Evolutionary conservation across 2,329 filamentous ascomycete species (phyloP), one percentile per base, ranked within the genome.

Genomic region (Colletotrichum liaoningense): DNA sequence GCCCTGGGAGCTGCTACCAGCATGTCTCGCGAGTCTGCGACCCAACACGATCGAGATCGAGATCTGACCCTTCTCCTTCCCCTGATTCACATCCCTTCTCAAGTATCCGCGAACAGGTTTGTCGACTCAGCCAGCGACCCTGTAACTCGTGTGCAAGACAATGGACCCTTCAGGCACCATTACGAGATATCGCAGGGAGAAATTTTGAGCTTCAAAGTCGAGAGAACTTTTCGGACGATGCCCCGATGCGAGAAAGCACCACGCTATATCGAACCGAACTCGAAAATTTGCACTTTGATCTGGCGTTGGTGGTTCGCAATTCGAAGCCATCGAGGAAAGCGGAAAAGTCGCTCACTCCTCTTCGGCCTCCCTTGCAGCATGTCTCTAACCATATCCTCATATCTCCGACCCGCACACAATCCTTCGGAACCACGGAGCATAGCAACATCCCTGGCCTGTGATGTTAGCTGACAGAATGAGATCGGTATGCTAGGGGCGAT

Each of bases 401-500:
- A 63, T 64, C 4, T 70, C 30, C 54, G 46, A 55, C 57, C 38
- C 54, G 19, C 46, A 55, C 55, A 26, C 24, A 56, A 56, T 8
- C 30, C 26, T 26, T 56, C 46, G 60, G 67, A 57, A 42, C 26
- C 26, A 56, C 46, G 60, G 67, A 57, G 54, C 24, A 19, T 42
- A 46, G 16, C 5, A 12, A 8, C 26, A 59, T 70, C 67, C 60
- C 70, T 73, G 38, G 60, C 67, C 30, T 49, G 60, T 65, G 56
- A 69, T 42, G 57, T 49, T n/a, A 72, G 66, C 66, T 60, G 59
- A 64, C 38, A 69, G 33, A 42, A 38, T 42, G 26, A 14, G 9
- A 33, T 33, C 30, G 66, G 69, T 55, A 73, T 73, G 70, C 35
- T 26, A 73, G 70, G 70, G 70, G 58, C 67, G 33, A 60, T 70